Evolutionary conservation across 805 yeast genomes (phyloP), one percentile per base, ranked within the genome.

Genomic region (Saccharomycopsis fodiens): DNA sequence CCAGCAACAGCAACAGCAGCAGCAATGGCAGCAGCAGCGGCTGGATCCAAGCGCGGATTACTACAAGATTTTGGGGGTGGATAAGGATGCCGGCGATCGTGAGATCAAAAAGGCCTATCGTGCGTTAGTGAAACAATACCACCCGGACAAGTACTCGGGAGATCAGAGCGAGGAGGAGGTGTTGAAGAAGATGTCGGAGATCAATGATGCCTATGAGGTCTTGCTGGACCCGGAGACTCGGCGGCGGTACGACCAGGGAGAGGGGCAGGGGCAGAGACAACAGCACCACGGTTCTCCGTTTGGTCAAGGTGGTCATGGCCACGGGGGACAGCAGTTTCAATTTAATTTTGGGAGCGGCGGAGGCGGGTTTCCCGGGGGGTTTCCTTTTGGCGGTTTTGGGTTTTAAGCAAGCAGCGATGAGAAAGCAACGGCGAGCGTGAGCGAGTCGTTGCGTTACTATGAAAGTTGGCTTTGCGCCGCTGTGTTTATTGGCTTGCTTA

Each of bases 181-280:
- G 31, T 95, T 87, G 62, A 68, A 68, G 41, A 85, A 84, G 56
- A 93, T 91, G 89, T 87, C 94, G 40, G 89, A 82, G 45, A 85
- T 91, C 52, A 93, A 91, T 62, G 86, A 84, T 58, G 97, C 97
- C 0, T 88, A 93, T 62, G 97, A 88, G 59, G 80, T 82, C 2
- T 68, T 91, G 31, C 75, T 88, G 7, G 78, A 84, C 54, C 75
- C 76, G 1, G 83, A 78, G 38, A 66, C 74, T 48, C 73, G 79
- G 48, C 73, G 67, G 38, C 73, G 78, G 39, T 91, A 84, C 57
- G 96, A 89, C 59, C 53, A 67, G 21, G 81, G 80, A 13, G 73
- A 69, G 40, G 78, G 73, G 57, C 46, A 46, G 3, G 47, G 39
- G 8, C 48, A 45, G 4, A 37, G 37, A 17, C 23, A 23, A 36